Evolutionary conservation across 768 basidiomycete genomes (phyloP).

Genomic region (Chiua virens): DNA sequence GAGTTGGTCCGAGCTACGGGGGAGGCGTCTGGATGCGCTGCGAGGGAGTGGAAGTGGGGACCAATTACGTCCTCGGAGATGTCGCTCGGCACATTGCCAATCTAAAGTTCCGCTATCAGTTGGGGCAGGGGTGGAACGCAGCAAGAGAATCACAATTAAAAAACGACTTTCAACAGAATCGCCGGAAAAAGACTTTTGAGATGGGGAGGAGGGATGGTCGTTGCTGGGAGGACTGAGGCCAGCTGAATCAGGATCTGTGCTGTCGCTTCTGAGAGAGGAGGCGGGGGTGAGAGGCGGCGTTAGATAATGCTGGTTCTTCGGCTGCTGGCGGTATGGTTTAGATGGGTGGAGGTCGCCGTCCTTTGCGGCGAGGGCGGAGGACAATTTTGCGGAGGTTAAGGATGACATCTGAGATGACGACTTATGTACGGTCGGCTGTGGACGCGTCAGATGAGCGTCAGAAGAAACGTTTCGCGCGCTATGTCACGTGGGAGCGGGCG

Average conservation of each 20-base stretch:
- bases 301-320: conserved; percentile 41
- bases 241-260: conserved; percentile 32
- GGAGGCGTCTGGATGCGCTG: conserved; percentile 14
- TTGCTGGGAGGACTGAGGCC: conserved; percentile 23
- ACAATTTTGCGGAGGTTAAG: conserved; percentile 8
- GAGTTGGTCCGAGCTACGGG: conserved; percentile 4
- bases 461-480: conserved; percentile 26
- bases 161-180: conserved; percentile 31
- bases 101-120: conserved; percentile 29
- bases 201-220: conserved; percentile 20
- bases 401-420: conserved; percentile 19
- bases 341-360: conserved; percentile 17
- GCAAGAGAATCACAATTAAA: conserved; percentile 25
- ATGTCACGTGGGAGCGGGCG: conserved; percentile 18
- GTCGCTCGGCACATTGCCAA: conserved; percentile 39
- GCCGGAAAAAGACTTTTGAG: conserved; percentile 3
- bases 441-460: conserved; percentile 31
- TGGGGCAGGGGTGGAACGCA: background rate
- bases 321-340: conserved; percentile 20
- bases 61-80: conserved; percentile 31
- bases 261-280: conserved; percentile 46
- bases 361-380: conserved; percentile 12
- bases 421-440: conserved; percentile 20
- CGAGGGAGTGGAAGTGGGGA: conserved; percentile 30
- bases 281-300: conserved; percentile 75